Evolutionary conservation across 345 rosid genomes (phyloP), one percentile per base, ranked within the genome.

Genomic region (Rhizophora apiculata): DNA sequence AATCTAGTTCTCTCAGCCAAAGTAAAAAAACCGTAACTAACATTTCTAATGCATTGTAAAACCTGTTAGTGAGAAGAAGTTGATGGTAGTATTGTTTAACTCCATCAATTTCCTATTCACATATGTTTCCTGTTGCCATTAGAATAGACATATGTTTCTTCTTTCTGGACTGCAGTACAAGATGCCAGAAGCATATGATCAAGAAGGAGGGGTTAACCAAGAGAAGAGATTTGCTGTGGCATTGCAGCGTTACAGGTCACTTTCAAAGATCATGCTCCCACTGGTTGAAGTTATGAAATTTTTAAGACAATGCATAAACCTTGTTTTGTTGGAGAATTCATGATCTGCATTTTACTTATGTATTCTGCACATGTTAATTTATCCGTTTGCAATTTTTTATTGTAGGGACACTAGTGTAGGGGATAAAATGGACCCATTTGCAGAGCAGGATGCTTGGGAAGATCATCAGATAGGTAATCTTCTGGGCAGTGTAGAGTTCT

Each of bases 371-470:
- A 37, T 67, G 59, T 24, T 54, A 49, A 59, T 52, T 64, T 30
- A 11, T 67, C 60, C 70, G 16, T 71, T 29, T 57, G 62, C 51
- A 30, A 49, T 65, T 72, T 9, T 52, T 49, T 59, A 24, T 56
- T 74, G 22, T 71, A 93, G 96, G 79, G 96, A 88, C 74, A 26
- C 84, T 48, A 74, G 77, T 73, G 83, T 93, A 70, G 79, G 84
- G 39, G 96, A 92, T 16, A 95, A 92, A 79, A 94, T 92, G 99
- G 87, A 94, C 82, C 99, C 99, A 36, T 92, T 91, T 82, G 97
- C 92, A 8, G 99, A 94, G 76, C 98, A 94, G 82, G 98, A 95
- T 78, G 99, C 96, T 64, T 95, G 97, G 99, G 99, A 95, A 86
- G 99, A 95, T 60, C 83, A 89, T 83, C 99, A 95, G 80, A 95